A percentile compares a stretch with the other conserved stretches of the same genome.
phyloP scores from a whole-genome alignment of 495 filamentous ascomycete genomes.

The Tuber indicum region DNA sequence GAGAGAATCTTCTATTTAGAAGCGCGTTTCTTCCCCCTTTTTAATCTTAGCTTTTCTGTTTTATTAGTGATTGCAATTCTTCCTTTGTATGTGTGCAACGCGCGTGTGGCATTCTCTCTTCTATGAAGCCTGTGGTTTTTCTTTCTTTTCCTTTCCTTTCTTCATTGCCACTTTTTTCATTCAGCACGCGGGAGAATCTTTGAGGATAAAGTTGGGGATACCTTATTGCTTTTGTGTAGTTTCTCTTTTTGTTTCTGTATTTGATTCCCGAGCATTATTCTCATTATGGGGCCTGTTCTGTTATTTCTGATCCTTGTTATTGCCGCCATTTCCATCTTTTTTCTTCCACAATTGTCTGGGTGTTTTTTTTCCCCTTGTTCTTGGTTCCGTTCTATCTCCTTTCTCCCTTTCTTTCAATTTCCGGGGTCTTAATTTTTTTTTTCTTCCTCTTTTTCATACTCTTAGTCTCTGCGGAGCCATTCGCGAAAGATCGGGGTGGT shows the following conservation, averaged over 20 bases:
- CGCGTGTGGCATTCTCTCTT: slow-evolving; percentile 13
- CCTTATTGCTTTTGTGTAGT: slow-evolving; percentile 13
- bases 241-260: slow-evolving; percentile 21
- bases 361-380: neutral
- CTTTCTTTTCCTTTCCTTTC: slow-evolving; percentile 20
- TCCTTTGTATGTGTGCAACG: slow-evolving; percentile 32
- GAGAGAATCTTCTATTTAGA: slow-evolving; percentile 20
- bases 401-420: neutral
- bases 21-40: slow-evolving; percentile 23
- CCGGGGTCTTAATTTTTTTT: neutral
- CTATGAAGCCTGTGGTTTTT: slow-evolving; percentile 13
- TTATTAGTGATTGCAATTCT: slow-evolving; percentile 38
- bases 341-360: neutral
- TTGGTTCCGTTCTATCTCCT: neutral
- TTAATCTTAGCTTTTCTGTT: slow-evolving; percentile 34
- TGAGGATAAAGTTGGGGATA: slow-evolving; percentile 34
- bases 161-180: slow-evolving; percentile 34
- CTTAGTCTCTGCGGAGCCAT: neutral
- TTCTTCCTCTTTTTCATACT: neutral
- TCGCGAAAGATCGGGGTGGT: neutral
- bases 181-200: slow-evolving; percentile 24
- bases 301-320: neutral
- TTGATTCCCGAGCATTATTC: slow-evolving; percentile 20
- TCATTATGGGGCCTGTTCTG: slow-evolving; percentile 28
- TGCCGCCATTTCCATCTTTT: neutral